Evolutionary conservation across 495 filamentous ascomycete genomes (phyloP).

Genomic region (Podospora conica): DNA sequence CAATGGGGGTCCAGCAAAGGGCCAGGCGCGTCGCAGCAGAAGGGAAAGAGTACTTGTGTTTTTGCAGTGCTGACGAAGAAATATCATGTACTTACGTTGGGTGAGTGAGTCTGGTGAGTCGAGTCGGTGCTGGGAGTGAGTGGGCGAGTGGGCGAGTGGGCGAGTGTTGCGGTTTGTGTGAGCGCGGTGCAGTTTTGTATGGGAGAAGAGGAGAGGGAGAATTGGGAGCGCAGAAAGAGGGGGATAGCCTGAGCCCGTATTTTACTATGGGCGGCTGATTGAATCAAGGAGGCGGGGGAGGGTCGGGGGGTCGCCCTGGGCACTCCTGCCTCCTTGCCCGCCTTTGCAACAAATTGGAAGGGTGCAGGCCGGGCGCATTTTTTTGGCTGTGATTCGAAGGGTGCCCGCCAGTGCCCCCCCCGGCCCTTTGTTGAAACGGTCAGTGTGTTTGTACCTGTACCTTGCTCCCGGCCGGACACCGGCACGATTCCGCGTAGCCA

Average conservation of each 20-base stretch:
- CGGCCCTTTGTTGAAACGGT: constrained; percentile 4
- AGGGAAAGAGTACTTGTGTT: constrained; percentile 23
- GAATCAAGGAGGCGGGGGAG: constrained; percentile 34
- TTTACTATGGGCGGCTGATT: constrained; percentile 58
- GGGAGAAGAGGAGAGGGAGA: constrained; percentile 43
- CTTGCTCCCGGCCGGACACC: background rate
- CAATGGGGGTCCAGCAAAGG: background rate
- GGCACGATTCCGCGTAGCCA: background rate
- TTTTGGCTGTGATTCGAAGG: constrained; percentile 26
- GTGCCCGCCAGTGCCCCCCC: constrained; percentile 16
- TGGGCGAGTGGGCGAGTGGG: constrained; percentile 21
- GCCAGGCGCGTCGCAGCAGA: background rate
- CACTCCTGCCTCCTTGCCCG: constrained; percentile 28
- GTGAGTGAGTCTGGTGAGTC: background rate
- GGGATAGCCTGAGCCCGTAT: constrained; percentile 46
- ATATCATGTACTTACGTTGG: constrained; percentile 24
- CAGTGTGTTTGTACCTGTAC: background rate
- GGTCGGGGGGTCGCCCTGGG: constrained; percentile 13
- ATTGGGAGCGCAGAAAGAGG: constrained; percentile 47
- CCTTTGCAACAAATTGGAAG: constrained; percentile 31
- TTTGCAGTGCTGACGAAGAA: constrained; percentile 14
- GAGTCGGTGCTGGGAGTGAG: constrained; percentile 20
- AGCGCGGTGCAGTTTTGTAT: constrained; percentile 39
- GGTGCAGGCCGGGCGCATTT: constrained; percentile 29
- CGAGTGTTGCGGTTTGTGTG: constrained; percentile 23